Percentiles rank a stretch among this genome's conserved stretches.
These are phyloP conservation scores for Nannochloropsis gaditana DNA, from an alignment of 108 stramenopile genomes.

Conservation along the genomic window DNA sequence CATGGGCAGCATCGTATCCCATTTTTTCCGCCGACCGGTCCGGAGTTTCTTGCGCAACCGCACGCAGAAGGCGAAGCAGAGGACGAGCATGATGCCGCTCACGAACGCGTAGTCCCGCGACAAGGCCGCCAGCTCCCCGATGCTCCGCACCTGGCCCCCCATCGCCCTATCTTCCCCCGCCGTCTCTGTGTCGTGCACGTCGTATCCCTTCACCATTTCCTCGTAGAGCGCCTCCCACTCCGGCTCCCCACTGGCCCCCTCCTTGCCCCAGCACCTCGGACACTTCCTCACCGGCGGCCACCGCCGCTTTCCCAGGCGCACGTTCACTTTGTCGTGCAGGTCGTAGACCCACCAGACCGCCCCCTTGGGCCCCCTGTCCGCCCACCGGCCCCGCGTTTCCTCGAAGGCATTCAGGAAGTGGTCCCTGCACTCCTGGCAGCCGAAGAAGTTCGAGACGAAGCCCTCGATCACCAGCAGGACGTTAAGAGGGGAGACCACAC, in stretches of 20 bases:
- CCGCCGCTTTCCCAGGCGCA: not conserved
- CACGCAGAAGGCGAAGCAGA: not conserved
- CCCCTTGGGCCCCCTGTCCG: not conserved
- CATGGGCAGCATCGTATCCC: not conserved
- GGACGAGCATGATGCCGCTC: not conserved
- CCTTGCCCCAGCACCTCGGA: not conserved
- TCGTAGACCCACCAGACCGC: not conserved
- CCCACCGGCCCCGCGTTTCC: not conserved
- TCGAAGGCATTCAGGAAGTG: not conserved
- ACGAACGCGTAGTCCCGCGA: not conserved
- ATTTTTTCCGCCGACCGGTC: not conserved
- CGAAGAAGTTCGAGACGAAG: not conserved
- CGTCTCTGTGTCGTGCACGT: not conserved
- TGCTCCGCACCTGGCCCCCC: not conserved
- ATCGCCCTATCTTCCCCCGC: not conserved
- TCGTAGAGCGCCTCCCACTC: not conserved
- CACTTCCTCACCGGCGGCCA: not conserved
- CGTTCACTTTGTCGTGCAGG: not conserved
- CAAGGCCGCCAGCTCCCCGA: not conserved
- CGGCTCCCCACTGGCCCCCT: not conserved
- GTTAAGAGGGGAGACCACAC: not conserved
- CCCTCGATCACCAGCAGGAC: not conserved
- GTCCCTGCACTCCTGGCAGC: conserved; percentile 3
- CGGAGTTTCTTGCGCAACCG: not conserved
- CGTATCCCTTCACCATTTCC: not conserved